Conservation (phyloP, 495 filamentous ascomycete genomes). For the Tuber magnatum region DNA sequence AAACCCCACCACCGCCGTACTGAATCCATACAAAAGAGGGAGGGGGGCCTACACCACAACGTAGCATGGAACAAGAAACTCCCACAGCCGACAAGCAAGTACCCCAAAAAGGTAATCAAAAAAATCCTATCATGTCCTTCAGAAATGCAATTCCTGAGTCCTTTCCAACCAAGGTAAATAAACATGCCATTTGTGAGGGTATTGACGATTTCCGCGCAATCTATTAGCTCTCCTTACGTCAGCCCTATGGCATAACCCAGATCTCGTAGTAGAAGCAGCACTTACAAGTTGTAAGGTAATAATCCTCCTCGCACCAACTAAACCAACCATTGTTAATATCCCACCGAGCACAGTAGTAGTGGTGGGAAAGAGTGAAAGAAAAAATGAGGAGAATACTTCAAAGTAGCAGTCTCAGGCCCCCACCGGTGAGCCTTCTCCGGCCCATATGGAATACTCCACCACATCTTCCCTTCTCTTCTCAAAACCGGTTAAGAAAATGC, state of each 20-base stretch:
- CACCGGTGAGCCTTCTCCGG: constrained; percentile 26
- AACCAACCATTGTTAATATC: not conserved
- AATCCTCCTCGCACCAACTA: constrained; percentile 41
- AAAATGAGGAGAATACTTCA: constrained; percentile 27
- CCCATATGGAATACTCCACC: constrained; percentile 29
- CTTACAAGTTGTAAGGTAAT: constrained; percentile 36
- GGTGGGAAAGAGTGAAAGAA: not conserved
- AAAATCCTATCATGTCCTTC: constrained; percentile 70
- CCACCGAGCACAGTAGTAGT: not conserved
- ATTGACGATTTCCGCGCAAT: constrained; percentile 61
- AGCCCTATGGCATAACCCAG: not conserved
- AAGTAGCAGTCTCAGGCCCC: constrained; percentile 36
- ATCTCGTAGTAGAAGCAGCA: not conserved
- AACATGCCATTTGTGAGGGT: constrained; percentile 77
- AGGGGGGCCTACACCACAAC: constrained; percentile 59
- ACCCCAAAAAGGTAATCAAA: constrained; percentile 62
- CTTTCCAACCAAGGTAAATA: constrained; percentile 63
- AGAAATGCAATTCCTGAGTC: constrained; percentile 60
- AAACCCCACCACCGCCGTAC: not conserved
- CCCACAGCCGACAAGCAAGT: constrained; percentile 70
- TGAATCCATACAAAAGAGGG: not conserved
- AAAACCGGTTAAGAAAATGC: not conserved
- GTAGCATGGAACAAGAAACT: constrained; percentile 78
- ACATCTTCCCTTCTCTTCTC: constrained; percentile 11
- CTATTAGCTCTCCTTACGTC: constrained; percentile 10